Evolutionary conservation across 2,329 filamentous ascomycete species (phyloP).

Genomic region (Colletotrichum sp.): DNA sequence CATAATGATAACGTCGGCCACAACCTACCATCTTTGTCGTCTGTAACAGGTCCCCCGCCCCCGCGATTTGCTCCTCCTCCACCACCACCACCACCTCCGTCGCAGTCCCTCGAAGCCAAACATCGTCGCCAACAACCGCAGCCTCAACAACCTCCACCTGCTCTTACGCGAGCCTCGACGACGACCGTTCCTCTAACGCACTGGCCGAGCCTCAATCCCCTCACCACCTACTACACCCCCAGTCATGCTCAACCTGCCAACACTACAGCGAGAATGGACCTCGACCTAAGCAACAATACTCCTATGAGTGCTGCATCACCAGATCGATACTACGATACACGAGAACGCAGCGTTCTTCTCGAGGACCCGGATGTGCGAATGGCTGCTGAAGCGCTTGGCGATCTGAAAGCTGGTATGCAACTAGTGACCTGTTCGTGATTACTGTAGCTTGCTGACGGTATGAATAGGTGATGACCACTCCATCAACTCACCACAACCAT

Average conservation of each 20-base stretch:
- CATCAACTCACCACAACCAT: constrained; percentile 65
- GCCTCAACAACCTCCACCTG: constrained; percentile 18
- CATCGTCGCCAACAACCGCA: constrained; percentile 12
- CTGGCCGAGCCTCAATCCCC: constrained; percentile 56
- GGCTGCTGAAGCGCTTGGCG: constrained; percentile 78
- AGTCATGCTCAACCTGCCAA: constrained; percentile 48
- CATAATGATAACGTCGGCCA: constrained; percentile 28
- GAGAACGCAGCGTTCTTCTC: constrained; percentile 59
- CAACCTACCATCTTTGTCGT: constrained; percentile 47
- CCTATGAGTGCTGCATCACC: constrained; percentile 49
- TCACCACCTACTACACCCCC: constrained; percentile 53
- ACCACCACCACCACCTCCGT: constrained; percentile 15
- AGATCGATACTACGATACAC: constrained; percentile 47
- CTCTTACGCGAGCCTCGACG: constrained; percentile 20
- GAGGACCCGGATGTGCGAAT: constrained; percentile 72
- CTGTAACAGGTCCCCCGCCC: constrained; percentile 36
- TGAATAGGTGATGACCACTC: constrained; percentile 55
- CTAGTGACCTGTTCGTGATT: constrained; percentile 4
- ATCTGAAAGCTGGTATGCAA: constrained; percentile 72
- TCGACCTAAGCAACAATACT: constrained; percentile 48
- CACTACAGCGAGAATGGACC: constrained; percentile 54
- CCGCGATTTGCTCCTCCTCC: constrained; percentile 29
- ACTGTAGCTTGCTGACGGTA: background rate
- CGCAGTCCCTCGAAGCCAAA: constrained; percentile 8
- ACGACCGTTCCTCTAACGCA: constrained; percentile 34